Base-by-base conservation (phyloP, 768 basidiomycete species). In the Amanita fuliginea region DNA sequence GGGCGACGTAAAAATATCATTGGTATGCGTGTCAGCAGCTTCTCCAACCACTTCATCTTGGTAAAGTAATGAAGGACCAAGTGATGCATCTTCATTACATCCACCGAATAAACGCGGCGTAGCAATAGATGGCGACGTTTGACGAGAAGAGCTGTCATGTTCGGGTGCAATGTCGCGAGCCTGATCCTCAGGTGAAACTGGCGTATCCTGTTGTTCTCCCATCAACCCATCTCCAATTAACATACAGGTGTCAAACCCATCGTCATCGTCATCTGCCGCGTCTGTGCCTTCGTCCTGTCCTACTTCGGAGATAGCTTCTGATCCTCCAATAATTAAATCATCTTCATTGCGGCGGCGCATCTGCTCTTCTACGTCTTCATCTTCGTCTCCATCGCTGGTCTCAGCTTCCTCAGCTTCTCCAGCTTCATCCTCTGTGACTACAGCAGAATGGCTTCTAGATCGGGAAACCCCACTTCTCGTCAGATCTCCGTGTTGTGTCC, bases 401-500 rank as follows among this genome's bases (percentile, higher is more conserved):
- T 60, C 63, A 6, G 61, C 60, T 3, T 55, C 56, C 6, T 58
- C 66, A 7, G 55, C 62, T 3, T 66, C 68, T 0, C 67, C 67
- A 2, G 61, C 64, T 5, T 66, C 67, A 11, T 68, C 70, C 19
- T 66, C 73, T 0, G 64, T 68, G 32, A 55, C 57, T 6, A 3
- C 45, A 30, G 22, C 44, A 8, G 51, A 51, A 40, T 46, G 51
- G 33, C 77, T 82, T 37, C 69, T 74, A 2, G 82, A 82, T 13
- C 65, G 58, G 26, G 65, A 68, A n/a, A 64, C 76, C 6, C 71
- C 73, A 36, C 22, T 21, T 44, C 74, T 71, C 1, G 68, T 67
- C 40, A 92, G 65, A 56, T 87, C 86, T 1, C 75, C 72, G 41
- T 86, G 81, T 58, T 95, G 94, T 1, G 88, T 85, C 58, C 86